These are phyloP conservation scores for Carpinus fangiana DNA, from an alignment of 306 rosid genomes.

Conservation along the genomic window DNA sequence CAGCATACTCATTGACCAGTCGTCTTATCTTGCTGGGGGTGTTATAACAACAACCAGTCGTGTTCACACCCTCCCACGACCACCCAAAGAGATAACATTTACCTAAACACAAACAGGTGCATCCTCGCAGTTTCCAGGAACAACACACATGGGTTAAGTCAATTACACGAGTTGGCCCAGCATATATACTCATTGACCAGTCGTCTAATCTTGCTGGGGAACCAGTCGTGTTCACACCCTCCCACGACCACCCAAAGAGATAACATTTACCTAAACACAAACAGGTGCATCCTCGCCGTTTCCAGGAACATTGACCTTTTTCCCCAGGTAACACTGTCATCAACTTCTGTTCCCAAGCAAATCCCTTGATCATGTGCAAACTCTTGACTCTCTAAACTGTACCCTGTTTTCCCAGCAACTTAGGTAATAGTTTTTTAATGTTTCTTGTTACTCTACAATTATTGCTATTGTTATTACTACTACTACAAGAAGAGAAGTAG, in stretches of 20 bases:
- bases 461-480: neutral
- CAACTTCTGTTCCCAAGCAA: neutral
- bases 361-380: neutral
- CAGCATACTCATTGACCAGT: neutral
- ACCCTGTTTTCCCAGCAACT: neutral
- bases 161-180: neutral
- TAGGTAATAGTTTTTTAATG: neutral
- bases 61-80: no score
- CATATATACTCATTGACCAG: neutral
- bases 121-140: no score
- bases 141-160: neutral
- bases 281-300: no score
- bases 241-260: no score
- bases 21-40: no score
- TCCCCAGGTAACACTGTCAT: neutral
- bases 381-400: neutral
- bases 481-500: neutral
- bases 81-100: no score
- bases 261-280: no score
- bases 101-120: no score
- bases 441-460: neutral
- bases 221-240: no score
- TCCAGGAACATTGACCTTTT: no score
- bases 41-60: no score
- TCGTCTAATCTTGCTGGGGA: no score